Base-by-base conservation (phyloP, 2,329 filamentous ascomycete species). In the Hypoxylon sp. region DNA sequence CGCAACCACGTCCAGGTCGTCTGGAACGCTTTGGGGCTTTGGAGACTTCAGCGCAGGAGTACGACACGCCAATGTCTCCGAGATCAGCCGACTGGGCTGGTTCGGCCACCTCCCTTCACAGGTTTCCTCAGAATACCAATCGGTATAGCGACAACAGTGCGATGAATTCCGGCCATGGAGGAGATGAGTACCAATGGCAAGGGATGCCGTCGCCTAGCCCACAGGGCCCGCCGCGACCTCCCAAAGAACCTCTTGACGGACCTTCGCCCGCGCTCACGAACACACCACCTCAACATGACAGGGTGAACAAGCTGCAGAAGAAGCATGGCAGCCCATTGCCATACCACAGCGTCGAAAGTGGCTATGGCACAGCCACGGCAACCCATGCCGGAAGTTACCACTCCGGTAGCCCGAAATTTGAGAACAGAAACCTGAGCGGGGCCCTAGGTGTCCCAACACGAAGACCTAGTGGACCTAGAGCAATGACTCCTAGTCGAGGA, bases 1-100 rank as follows among this genome's bases (percentile, higher is more conserved):
- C 92, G 4, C 91, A 94, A 76, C 92, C 92, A 7, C 84, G 91
- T 26, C 88, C 87, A 16, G 91, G 91, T 0, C 89, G 91, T 59
- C 92, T 89, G 0, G 87, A 91, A 75, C 88, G 89, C 24, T 92
- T 93, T 78, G 89, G 91, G 24, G 87, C 90, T 1, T 83, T 94
- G 18, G 92, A 95, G 79, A 87, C 85, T 7, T 89, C 91, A 64
- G 92, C 91, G 2, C 85, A 90, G 56, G 85, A 89, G 59, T 93
- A 87, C 74, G 86, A 88, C 68, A 80, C 82, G 1, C 83, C 87
- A 1, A 83, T 83, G 80, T 88, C 87, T 28, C 88, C 87, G 2
- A 80, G 80, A 55, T 89, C 87, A 0, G 80, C 86, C 0, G 86
- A 90, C 57, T 90, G 88, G 87, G 86, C 82, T 5, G 84, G 86